phyloP scores from a whole-genome alignment of 331 rosid species.

The Malus hybrid region DNA sequence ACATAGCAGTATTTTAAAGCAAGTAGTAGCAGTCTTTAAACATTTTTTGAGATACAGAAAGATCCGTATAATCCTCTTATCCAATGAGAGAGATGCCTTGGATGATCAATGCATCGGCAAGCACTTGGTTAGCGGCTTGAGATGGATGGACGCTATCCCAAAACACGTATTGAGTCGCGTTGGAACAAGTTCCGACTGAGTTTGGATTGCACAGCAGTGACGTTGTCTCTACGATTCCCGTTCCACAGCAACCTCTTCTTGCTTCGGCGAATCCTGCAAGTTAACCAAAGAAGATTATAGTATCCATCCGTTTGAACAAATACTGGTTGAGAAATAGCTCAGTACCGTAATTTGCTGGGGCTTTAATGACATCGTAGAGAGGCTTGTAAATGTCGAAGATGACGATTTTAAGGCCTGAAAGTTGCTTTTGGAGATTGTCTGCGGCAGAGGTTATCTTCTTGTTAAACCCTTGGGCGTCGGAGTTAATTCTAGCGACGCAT shows the following conservation, averaged over 20 bases:
- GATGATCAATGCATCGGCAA: too few relatives aligned
- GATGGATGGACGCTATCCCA: too few relatives aligned
- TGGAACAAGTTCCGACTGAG: slow-evolving; percentile 64
- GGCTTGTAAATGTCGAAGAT: slow-evolving; percentile 74
- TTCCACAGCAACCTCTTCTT: slow-evolving; percentile 80
- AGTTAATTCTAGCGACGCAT: slow-evolving; percentile 64
- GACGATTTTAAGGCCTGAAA: slow-evolving; percentile 64
- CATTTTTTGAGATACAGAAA: too few relatives aligned
- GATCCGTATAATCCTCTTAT: too few relatives aligned
- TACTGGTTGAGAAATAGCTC: background rate
- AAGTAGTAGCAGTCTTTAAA: too few relatives aligned
- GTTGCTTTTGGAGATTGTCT: slow-evolving; percentile 59
- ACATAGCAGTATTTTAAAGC: background rate
- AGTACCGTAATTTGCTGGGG: slow-evolving; percentile 62
- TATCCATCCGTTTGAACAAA: too few relatives aligned
- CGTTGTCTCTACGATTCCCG: slow-evolving; percentile 59
- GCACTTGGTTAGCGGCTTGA: too few relatives aligned
- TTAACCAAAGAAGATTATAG: background rate
- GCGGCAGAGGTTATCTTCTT: slow-evolving; percentile 67
- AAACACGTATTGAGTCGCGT: slow-evolving; percentile 69
- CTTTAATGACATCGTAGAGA: slow-evolving; percentile 45
- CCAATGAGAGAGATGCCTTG: too few relatives aligned
- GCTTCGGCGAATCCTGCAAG: slow-evolving; percentile 44
- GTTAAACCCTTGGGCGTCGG: slow-evolving; percentile 70
- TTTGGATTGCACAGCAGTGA: slow-evolving; percentile 62